Evolutionary conservation across 2,329 filamentous ascomycete genomes (phyloP), one percentile per base, ranked within the genome.

Genomic region (Fusarium sp.): DNA sequence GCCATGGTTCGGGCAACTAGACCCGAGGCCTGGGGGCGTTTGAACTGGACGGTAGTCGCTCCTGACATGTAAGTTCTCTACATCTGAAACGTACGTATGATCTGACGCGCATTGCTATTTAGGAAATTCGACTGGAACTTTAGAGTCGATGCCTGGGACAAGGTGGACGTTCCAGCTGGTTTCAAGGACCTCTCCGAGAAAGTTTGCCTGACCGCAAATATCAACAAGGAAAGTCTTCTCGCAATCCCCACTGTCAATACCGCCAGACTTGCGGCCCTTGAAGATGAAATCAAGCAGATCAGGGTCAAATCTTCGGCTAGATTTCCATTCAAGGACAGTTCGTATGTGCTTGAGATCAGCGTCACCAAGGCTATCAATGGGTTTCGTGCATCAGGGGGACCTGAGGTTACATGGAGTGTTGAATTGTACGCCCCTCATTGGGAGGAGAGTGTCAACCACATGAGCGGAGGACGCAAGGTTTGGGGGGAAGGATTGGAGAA

Each of bases 61-160:
- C 79, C 79, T 13, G 79, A 81, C 33, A 79, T 77, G 79, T 79
- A 64, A 61, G 73, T 68, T 14, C n/a, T 23, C 20, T 23, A n/a
- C 31, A 23, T 29, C 16, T 13, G 25, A 4, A 27, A 18, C 14
- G 13, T 7, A n/a, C 6, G 10, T 31, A 18, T 14, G 8, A 38
- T 36, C 70, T 75, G 38, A 73, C 56, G 14, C 13, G 27, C 23
- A 16, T 27, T 46, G 10, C 42, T 51, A 18, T 16, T 31, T 42
- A 80, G 78, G 72, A 50, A 69, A 20, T 74, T 75, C 60, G 79
- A 81, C 64, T 81, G 79, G 79, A 77, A 68, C 51, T 62, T 81
- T 36, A 70, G 69, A 56, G 74, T 80, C 7, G 73, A 77, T 57
- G 70, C 75, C 5, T 73, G 66, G 62, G 67, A 73, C 6, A 55